Base-by-base conservation (phyloP, 352 stramenopile genomes). In the Pythium biforme region DNA sequence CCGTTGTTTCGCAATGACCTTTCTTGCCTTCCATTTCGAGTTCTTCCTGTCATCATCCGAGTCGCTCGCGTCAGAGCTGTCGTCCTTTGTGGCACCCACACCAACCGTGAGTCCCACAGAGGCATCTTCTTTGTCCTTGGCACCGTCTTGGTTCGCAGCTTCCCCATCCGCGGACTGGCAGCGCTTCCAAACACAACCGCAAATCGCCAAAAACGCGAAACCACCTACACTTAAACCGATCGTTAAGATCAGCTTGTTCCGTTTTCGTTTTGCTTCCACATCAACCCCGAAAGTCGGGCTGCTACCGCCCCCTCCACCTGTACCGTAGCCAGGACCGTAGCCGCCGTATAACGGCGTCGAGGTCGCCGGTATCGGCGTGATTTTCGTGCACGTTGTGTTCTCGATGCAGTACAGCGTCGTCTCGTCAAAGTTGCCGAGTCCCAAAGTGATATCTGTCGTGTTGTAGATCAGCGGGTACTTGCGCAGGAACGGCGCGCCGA, bases 401-500 rank as follows among this genome's bases (percentile, higher is more conserved):
- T 49, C 53, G 8, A 3, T 52, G 40, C 53, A 60, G 19, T 33
- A 60, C 7, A 60, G 25, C 1, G 34, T 60, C 25, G 4, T n/a
- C 52, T 10, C 20, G 3, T n/a, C n/a, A n/a, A n/a, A n/a, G n/a
- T n/a, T n/a, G n/a, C n/a, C n/a, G n/a, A n/a, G n/a, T n/a, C n/a
- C n/a, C n/a, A n/a, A n/a, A n/a, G n/a, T n/a, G n/a, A n/a, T n/a
- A n/a, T n/a, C n/a, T n/a, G n/a, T n/a, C n/a, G n/a, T n/a, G 53
- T 60, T 60, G 40, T 41, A 60, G 15, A 60, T 23, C 8, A 45
- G 12, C 19, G 53, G 53, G 22, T 41, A 60, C n/a, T 60, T 60
- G 53, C 53, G 53, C 26, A 60, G 39, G n/a, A 60, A 52, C 26
- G 53, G 53, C 40, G 26, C 31, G 8, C 53, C 53, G 3, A 60